Percentiles rank a stretch among this genome's conserved stretches.
These are phyloP conservation scores for Fusarium sterilihyphosum DNA, from an alignment of 2,329 filamentous ascomycete genomes.

Conservation along the genomic window DNA sequence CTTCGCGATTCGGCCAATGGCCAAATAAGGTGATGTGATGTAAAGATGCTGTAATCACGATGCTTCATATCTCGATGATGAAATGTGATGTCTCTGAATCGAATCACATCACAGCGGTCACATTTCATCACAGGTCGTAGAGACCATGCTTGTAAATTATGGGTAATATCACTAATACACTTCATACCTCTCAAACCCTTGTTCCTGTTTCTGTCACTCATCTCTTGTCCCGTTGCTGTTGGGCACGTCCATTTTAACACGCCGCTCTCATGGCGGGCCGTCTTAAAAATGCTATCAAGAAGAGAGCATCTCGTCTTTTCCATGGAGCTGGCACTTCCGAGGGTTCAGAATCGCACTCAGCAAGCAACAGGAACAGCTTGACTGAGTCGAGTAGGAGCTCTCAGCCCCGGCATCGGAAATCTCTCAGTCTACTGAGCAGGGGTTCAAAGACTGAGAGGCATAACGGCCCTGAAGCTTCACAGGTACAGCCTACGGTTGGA, in stretches of 20 bases:
- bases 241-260: neutral
- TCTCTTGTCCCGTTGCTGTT: neutral
- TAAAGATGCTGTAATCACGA: neutral
- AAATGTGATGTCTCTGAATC: neutral
- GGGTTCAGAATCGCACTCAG: neutral
- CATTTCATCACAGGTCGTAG: neutral
- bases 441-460: conserved; percentile 10
- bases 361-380: neutral
- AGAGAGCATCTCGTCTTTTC: conserved; percentile 30
- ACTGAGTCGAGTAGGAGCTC: neutral
- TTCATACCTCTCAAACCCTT: neutral
- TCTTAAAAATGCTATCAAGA: conserved; percentile 33
- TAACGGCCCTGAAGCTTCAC: neutral
- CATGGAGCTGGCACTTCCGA: conserved; percentile 1
- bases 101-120: neutral
- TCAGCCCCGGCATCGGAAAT: conserved; percentile 16
- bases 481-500: neutral
- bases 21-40: conserved; percentile 17
- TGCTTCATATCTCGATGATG: neutral
- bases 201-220: neutral
- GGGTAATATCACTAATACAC: conserved; percentile 10
- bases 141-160: neutral
- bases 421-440: conserved; percentile 14
- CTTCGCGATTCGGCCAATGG: neutral
- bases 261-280: conserved; percentile 21